Evolutionary conservation across 129 eudicot genomes (phyloP), one percentile per base, ranked within the genome.

Genomic region (Artemisia annua): DNA sequence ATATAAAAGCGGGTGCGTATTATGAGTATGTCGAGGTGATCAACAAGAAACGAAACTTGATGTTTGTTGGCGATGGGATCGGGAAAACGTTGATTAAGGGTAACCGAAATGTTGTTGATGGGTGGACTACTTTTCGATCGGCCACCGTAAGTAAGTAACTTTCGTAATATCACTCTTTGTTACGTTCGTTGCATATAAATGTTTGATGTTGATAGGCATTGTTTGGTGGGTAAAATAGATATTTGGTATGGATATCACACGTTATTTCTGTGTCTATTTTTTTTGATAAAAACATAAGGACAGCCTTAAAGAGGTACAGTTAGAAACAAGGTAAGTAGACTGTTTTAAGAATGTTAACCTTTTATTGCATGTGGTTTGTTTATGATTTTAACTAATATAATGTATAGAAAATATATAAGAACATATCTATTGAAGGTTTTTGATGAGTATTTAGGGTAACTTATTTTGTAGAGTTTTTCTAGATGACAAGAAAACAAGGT

Each of bases 91-190:
- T 81, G 77, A 85, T 93, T 1, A 93, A 93, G 71, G 98, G 92
- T 11, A 93, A 89, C 64, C 77, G 97, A 66, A 93, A 83, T 66
- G 98, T 93, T 4, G 81, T 85, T 16, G 98, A 93, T 71, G 98
- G 98, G 2, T 89, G 91, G 90, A 93, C 98, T 24, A 93, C 98
- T 32, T 93, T 93, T 82, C 87, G 97, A 30, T 93, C 98, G 8
- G 84, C 95, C 20, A 89, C 97, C 7, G 86, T 93, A 7, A 92
- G 98, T 93, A 48, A 89, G 97, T 86, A 60, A 44, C 66, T 39
- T 48, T n/a, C 13, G 22, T 5, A 13, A 4, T 30, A 63, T 55
- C n/a, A 26, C 13, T 63, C 0, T 28, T 16, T 44, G 4, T 26
- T 17, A 20, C 15, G 26, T 19, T 62, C 20, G 12, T 8, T 60